Evolutionary conservation across 805 yeast genomes (phyloP).

Genomic region (Yamadazyma takamatsuzukensis): DNA sequence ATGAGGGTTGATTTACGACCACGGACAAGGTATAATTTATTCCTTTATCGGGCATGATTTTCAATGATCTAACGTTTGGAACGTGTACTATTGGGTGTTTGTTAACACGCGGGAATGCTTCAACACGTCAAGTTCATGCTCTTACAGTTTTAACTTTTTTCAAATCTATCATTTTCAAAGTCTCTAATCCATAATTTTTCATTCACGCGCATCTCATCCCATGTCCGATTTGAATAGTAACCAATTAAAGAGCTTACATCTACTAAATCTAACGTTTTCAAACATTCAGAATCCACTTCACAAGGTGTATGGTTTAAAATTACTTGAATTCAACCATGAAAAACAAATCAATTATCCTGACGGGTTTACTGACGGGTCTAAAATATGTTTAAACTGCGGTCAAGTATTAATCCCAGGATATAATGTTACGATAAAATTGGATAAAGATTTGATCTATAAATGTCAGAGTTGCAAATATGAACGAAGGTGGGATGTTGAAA

Average conservation of each 20-base stretch:
- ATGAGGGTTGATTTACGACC: no score
- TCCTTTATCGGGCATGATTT: no score
- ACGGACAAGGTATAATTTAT: no score
- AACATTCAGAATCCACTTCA: conserved; percentile 21
- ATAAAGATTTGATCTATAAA: conserved; percentile 4
- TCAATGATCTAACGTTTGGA: no score
- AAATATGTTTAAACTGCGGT: conserved; percentile 31
- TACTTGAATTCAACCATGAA: conserved; percentile 18
- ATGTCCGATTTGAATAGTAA: conserved; percentile 10
- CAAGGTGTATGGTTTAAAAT: conserved; percentile 20
- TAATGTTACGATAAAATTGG: conserved; percentile 5
- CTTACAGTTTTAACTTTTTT: no score
- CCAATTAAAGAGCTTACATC: conserved; percentile 23
- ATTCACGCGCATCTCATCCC: no score
- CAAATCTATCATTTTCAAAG: no score
- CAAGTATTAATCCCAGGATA: conserved; percentile 29
- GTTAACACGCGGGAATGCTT: no score
- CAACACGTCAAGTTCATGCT: no score
- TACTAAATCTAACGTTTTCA: conserved; percentile 28
- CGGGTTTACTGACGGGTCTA: conserved; percentile 15
- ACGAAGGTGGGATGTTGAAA: conserved; percentile 1
- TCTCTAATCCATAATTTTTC: no score
- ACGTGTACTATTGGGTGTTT: no score
- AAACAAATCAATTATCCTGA: conserved; percentile 28
- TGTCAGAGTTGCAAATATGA: conserved; percentile 15